Evolutionary conservation across 2,329 filamentous ascomycete genomes (phyloP), one percentile per base, ranked within the genome.

Genomic region (Exophiala sideris): DNA sequence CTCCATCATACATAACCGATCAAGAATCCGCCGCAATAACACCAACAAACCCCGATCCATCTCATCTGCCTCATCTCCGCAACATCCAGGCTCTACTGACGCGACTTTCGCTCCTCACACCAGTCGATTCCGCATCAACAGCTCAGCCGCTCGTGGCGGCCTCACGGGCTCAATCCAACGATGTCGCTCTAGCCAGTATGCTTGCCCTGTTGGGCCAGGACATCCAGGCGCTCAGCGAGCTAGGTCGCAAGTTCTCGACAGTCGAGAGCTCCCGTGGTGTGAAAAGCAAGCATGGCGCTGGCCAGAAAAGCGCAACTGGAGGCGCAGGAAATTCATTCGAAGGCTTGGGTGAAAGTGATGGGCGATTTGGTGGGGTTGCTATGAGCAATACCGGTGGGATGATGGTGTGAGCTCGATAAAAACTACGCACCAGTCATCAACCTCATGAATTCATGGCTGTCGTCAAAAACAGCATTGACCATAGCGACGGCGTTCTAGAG

Each of bases 31-130:
- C 67, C 70, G 5, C 64, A 52, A 61, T 54, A 45, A 64, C 58
- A 46, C 68, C 62, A 36, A 63, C 65, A 8, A 64, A 68, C n/a
- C 65, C 65, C 49, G 65, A 60, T 45, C 49, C 66, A 52, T 60
- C 67, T 45, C 69, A 89, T 5, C 81, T 90, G 65, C 80, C 84
- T 1, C 85, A 96, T 39, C 83, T 99, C 32, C 90, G 94, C 58
- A 89, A 89, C 60, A 90, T 96, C 59, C 88, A 91, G 66, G 87
- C 91, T 1, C 85, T 96, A 38, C 82, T 96, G 58, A 86, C 86
- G 46, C 87, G 92, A 48, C 80, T 96, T 24, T 87, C 88, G 36
- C 85, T 97, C 14, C 81, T 96, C 50, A 84, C 87, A 3, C 90
- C 92, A 2, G 79, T 86, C 2, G 80, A 89, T 63, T 73, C 78